These are phyloP conservation scores for Vigna mungo DNA, from an alignment of 306 rosid species.

Conservation along the genomic window DNA sequence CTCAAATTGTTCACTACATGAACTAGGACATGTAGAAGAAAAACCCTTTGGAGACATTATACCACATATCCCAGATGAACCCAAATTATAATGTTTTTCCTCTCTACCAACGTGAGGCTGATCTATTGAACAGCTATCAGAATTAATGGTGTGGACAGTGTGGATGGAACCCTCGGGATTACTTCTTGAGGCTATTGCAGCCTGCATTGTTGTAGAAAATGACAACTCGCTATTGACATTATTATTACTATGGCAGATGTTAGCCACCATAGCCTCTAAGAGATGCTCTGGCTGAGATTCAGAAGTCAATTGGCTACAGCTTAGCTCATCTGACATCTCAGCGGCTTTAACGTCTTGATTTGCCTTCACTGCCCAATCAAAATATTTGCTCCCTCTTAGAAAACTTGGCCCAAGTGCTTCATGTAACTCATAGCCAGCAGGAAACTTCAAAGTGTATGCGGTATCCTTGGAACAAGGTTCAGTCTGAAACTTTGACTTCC, in stretches of 20 bases:
- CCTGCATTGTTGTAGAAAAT: conserved; percentile 64
- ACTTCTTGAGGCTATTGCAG: conserved; percentile 67
- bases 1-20: conserved; percentile 76
- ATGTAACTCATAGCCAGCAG: conserved; percentile 95
- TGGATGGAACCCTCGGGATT: conserved; percentile 71
- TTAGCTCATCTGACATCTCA: conserved; percentile 60
- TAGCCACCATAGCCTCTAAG: conserved; percentile 88
- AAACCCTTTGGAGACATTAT: conserved; percentile 74
- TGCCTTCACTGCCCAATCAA: conserved; percentile 55
- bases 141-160: conserved; percentile 52
- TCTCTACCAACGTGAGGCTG: conserved; percentile 60
- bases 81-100: conserved; percentile 66
- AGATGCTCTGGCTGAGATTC: conserved; percentile 77
- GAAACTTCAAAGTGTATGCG: conserved; percentile 64
- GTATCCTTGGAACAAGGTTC: conserved; percentile 48
- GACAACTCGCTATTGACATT: conserved; percentile 64
- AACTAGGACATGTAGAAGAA: conserved; percentile 77
- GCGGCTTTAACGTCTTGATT: conserved; percentile 52
- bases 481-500: conserved; percentile 47
- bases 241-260: conserved; percentile 63
- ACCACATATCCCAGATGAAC: conserved; percentile 74
- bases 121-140: conserved; percentile 70
- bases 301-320: conserved; percentile 70
- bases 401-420: conserved; percentile 95
- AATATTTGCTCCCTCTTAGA: conserved; percentile 58